phyloP scores from a whole-genome alignment of 768 basidiomycete species.

The Hericium alpestre region DNA sequence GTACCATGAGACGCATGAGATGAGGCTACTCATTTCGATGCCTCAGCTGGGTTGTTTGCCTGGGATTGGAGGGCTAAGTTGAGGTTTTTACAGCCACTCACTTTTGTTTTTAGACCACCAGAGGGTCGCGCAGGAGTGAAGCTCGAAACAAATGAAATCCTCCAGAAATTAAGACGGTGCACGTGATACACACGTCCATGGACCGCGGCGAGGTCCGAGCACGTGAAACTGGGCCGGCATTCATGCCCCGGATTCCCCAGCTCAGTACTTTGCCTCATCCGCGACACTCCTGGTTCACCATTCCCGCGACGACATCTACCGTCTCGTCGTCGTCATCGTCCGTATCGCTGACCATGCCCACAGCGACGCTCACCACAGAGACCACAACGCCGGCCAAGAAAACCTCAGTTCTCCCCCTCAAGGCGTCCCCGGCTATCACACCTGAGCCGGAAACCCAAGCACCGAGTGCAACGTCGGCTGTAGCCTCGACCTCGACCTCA shows the following conservation, averaged over 20 bases:
- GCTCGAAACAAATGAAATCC: not conserved
- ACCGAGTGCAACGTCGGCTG: not conserved
- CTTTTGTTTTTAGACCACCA: not conserved
- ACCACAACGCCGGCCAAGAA: not conserved
- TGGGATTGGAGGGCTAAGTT: not conserved
- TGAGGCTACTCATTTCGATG: conserved; percentile 55
- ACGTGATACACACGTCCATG: not conserved
- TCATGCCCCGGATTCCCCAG: not conserved
- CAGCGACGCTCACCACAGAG: conserved; percentile 5
- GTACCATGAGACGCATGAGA: conserved; percentile 59
- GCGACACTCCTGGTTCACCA: too few species aligned
- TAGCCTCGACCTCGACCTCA: not conserved
- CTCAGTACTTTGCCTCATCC: not conserved
- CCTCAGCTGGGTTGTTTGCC: too few species aligned
- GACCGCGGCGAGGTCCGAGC: not conserved
- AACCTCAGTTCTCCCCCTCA: conserved; percentile 2
- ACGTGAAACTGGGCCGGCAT: not conserved
- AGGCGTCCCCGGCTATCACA: not conserved
- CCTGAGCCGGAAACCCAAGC: not conserved
- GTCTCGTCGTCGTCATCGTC: not conserved
- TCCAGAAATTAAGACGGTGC: not conserved
- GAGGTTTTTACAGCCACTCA: not conserved
- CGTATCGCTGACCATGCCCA: conserved; percentile 5
- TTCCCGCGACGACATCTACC: not conserved
- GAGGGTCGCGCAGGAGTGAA: not conserved